Conservation (phyloP, 345 rosid genomes). For the Salix suchowensis region DNA sequence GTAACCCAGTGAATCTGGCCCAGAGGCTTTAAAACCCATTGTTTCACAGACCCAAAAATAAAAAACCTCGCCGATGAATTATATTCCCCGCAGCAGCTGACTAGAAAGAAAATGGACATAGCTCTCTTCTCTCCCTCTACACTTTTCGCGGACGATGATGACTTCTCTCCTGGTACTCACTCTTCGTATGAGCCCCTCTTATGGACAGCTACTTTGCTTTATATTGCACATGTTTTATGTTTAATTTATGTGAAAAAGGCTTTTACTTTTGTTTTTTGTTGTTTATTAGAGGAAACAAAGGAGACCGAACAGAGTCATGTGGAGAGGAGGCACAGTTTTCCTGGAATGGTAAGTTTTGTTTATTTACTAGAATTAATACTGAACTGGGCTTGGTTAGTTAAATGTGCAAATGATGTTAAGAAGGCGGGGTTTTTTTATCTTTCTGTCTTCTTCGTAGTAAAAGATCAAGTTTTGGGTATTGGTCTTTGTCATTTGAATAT, state of each 20-base stretch:
- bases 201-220: neutral
- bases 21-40: too few species aligned
- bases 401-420: neutral
- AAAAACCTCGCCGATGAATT: too few species aligned
- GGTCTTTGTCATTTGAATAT: neutral
- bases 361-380: neutral
- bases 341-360: slow-evolving; percentile 53
- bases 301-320: slow-evolving; percentile 51
- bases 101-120: slow-evolving; percentile 52
- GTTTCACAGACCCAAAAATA: too few species aligned
- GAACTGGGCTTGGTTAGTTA: neutral
- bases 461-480: neutral
- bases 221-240: neutral
- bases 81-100: too few species aligned
- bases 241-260: neutral
- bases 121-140: slow-evolving; percentile 93
- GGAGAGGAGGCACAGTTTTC: slow-evolving; percentile 82
- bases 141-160: slow-evolving; percentile 65
- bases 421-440: neutral
- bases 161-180: slow-evolving; percentile 31
- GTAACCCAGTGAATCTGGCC: too few species aligned
- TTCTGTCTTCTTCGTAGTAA: neutral
- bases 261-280: neutral
- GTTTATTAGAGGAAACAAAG: slow-evolving; percentile 42
- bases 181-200: neutral